Conservation (phyloP, 1,284 basidiomycete species). For the Vanrija pseudolonga region DNA sequence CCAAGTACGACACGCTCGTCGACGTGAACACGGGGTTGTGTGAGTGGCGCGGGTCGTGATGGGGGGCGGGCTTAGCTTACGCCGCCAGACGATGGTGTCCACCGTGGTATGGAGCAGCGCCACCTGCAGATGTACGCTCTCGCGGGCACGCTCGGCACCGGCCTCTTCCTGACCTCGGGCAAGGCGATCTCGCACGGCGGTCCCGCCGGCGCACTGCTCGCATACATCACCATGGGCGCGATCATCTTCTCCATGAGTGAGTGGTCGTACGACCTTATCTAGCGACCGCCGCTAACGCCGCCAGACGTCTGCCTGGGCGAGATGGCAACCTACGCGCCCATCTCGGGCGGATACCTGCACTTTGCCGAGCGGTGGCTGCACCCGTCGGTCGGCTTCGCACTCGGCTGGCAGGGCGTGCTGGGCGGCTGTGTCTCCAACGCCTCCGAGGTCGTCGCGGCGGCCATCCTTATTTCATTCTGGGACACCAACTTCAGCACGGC, state of each 20-base stretch:
- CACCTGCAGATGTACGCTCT: constrained; percentile 40
- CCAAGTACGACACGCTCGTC: not conserved
- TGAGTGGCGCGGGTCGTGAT: not conserved
- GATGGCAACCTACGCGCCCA: constrained; percentile 30
- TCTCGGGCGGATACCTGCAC: constrained; percentile 41
- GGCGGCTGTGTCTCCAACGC: constrained; percentile 52
- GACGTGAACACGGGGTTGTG: constrained; percentile 6
- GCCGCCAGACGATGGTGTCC: constrained; percentile 24
- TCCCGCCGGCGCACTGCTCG: constrained; percentile 46
- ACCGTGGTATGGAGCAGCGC: constrained; percentile 32
- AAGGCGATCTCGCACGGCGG: constrained; percentile 51
- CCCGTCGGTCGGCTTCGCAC: constrained; percentile 29
- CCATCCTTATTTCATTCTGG: constrained; percentile 73
- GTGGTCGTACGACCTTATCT: not conserved
- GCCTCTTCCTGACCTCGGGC: constrained; percentile 76
- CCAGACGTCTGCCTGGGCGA: constrained; percentile 43
- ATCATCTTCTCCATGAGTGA: constrained; percentile 26
- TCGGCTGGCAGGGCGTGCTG: constrained; percentile 38
- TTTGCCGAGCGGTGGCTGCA: constrained; percentile 35
- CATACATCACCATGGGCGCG: constrained; percentile 19
- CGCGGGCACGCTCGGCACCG: constrained; percentile 53
- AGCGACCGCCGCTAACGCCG: constrained; percentile 5
- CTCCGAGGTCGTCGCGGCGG: constrained; percentile 69
- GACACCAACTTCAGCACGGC: constrained; percentile 46
- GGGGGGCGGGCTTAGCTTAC: not conserved